Evolutionary conservation across 2,329 filamentous ascomycete genomes (phyloP), one percentile per base, ranked within the genome.

Genomic region (Trichoderma cornu-damae): DNA sequence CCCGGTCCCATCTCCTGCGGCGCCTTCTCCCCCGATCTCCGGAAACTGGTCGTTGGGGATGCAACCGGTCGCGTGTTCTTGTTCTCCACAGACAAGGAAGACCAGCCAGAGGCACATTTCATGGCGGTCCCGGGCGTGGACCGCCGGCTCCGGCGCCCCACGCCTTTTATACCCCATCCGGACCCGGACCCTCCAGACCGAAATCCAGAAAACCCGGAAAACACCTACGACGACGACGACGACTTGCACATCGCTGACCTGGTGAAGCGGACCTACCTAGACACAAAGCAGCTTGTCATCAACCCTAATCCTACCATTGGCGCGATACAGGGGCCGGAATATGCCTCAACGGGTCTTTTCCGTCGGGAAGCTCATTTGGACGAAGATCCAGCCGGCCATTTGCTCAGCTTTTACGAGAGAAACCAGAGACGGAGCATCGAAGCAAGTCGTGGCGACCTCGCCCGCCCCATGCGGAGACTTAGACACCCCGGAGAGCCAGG

Each of bases 51-150:
- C 1, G 70, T 87, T 9, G 84, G 84, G 16, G 84, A 87, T 64
- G 81, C 81, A 0, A 84, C 79, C 2, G 84, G 84, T 0, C 78
- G 81, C 6, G 75, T 86, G 0, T 84, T 81, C 59, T 63, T 86
- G 1, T 65, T 86, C 2, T 78, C 77, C 0, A 65, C 79, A 3
- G 75, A 82, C 56, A 72, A 78, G 16, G 73, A 75, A 9, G 72
- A 77, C 30, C 70, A 70, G 20, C 65, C 67, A 0, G 63, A 68
- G 8, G 61, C 67, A 1, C 65, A 72, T 18, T 73, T 75, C 44
- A 62, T 73, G 8, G 70, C 67, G 1, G 49, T 79, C 1, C 72
- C 73, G 0, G 68, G 71, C 2, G 64, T 64, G 3, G 61, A 66
- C 11, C 72, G 67, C 14, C 67, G 66, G 4, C 64, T 79, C 26